A percentile compares a stretch with the other conserved stretches of the same genome.
phyloP scores from a whole-genome alignment of 202 grass and related monocot species.

The Brachypodium distachyon region DNA sequence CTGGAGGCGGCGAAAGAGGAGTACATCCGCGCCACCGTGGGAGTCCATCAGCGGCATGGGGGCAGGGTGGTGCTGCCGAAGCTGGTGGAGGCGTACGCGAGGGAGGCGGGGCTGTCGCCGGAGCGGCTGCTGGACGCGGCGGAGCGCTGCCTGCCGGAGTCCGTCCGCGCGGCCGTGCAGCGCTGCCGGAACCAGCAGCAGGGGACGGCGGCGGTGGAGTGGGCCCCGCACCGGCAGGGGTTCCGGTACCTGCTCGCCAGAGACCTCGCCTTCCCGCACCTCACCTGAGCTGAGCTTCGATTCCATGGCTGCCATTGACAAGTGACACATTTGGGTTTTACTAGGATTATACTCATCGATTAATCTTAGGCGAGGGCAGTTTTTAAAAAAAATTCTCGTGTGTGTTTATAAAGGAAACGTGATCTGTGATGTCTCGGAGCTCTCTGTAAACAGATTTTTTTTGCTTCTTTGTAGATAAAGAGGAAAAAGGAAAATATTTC shows the following conservation, averaged over 20 bases:
- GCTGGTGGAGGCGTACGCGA: slow-evolving; percentile 62
- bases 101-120: slow-evolving; percentile 50
- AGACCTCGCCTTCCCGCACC: slow-evolving; percentile 73
- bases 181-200: slow-evolving; percentile 36
- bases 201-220: slow-evolving; percentile 49
- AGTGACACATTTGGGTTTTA: no score
- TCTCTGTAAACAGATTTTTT: slow-evolving; percentile 17
- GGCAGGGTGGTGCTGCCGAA: slow-evolving; percentile 58
- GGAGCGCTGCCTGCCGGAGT: slow-evolving; percentile 62
- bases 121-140: slow-evolving; percentile 55
- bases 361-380: no score
- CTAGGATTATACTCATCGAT: background rate
- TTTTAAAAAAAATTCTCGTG: no score
- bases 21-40: slow-evolving; percentile 62
- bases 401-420: no score
- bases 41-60: slow-evolving; percentile 15
- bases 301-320: background rate
- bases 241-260: slow-evolving; percentile 80
- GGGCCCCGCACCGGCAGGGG: slow-evolving; percentile 56
- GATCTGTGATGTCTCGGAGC: no score
- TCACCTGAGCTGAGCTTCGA: slow-evolving; percentile 26
- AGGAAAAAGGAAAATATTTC: background rate
- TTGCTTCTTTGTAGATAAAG: background rate
- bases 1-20: slow-evolving; percentile 73
- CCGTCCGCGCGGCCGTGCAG: slow-evolving; percentile 52